A percentile compares a stretch with the other conserved stretches of the same genome.
phyloP scores from a whole-genome alignment of 129 eudicot genomes.

The Oenanthe sinensis region DNA sequence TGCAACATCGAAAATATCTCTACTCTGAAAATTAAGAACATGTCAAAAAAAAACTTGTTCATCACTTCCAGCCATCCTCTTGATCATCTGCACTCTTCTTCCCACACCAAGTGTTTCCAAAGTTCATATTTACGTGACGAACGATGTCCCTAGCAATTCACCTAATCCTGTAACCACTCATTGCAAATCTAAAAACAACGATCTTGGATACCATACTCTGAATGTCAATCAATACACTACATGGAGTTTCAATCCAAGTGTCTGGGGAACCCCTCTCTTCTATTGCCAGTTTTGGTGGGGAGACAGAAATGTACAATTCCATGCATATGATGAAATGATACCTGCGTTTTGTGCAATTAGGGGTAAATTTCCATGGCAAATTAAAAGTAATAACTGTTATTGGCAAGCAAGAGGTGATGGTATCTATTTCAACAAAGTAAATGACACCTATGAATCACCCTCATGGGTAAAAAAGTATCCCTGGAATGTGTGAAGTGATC shows the following conservation, averaged over 20 bases:
- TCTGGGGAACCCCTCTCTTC: neutral
- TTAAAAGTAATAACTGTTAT: neutral
- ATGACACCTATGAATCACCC: neutral
- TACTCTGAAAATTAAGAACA: neutral
- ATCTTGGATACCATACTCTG: neutral
- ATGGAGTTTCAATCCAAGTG: neutral
- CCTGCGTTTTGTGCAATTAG: neutral
- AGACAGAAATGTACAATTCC: neutral
- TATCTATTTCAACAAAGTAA: neutral
- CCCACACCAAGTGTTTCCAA: neutral
- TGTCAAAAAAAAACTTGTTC: neutral
- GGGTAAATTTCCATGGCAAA: neutral
- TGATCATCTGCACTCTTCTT: neutral
- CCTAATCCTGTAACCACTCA: neutral
- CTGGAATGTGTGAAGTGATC: neutral
- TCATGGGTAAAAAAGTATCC: neutral
- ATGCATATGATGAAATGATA: neutral
- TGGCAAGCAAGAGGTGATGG: neutral
- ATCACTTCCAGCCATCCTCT: neutral
- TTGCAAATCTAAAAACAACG: neutral
- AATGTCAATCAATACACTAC: neutral
- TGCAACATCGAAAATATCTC: neutral
- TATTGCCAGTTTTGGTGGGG: constrained; percentile 1
- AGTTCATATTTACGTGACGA: neutral
- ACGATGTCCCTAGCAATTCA: neutral